Evolutionary conservation across 2,329 filamentous ascomycete genomes (phyloP), one percentile per base, ranked within the genome.

Genomic region (Lasiodiplodia sp.): DNA sequence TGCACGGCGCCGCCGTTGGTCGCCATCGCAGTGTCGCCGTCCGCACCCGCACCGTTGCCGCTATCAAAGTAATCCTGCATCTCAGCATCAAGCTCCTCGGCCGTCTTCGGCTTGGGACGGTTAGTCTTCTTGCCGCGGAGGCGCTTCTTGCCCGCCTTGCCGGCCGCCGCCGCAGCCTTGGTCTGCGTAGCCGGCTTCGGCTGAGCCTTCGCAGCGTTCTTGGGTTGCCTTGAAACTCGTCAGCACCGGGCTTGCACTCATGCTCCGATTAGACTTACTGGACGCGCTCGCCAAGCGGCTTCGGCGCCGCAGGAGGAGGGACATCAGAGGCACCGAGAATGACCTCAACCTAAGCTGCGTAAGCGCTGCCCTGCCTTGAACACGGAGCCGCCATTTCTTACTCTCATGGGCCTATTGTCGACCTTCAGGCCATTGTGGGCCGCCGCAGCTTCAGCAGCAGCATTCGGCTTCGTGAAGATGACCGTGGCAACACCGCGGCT

Each of bases 401-500:
- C 93, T 90, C 95, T 97, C 85, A 99, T 95, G 31, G 94, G 92
- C 73, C 90, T 89, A 77, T 90, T 90, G 82, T 99, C 96, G 70
- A 99, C 94, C 67, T 96, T 88, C 69, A 97, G 88, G 71, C 94
- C 94, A 76, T 99, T 96, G 74, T 97, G 86, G 72, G 91, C 89
- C 76, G 91, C 87, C 75, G 93, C 92, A 70, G 96, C 96, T 82
- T 93, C 93, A 78, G 89, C 89, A 72, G 95, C 96, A 72, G 92
- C 92, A 73, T 93, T 93, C 31, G 91, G 83, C 77, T 93, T 92
- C 80, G 83, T 83, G 85, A 99, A 99, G 72, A 90, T 90, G 75
- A 99, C 92, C 67, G 93, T 96, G 75, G 94, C 94, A 78, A 95
- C 93, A 73, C 96, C 96, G 78, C 94, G 92, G 87, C 94, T 97